Percentiles rank a stretch among this genome's conserved stretches.
Evolutionary conservation across 352 stramenopile species (phyloP).

Genomic region (Phytophthora lateralis): DNA sequence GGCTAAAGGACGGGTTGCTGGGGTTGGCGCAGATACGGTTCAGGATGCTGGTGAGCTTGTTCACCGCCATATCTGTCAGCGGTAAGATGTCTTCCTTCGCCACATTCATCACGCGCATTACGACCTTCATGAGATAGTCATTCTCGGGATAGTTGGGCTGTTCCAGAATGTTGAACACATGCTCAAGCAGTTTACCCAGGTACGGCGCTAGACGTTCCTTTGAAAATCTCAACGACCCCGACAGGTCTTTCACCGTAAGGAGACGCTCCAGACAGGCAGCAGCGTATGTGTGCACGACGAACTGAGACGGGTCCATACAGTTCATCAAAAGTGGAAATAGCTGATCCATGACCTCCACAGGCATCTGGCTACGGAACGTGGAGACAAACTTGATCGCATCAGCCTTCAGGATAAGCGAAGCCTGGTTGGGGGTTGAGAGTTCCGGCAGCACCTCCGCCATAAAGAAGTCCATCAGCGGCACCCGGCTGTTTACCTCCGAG

Average conservation of each 20-base stretch:
- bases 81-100: constrained; percentile 94
- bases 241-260: constrained; percentile 93
- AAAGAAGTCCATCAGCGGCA: constrained; percentile 98
- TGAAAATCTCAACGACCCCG: constrained; percentile 68
- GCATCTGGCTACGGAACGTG: constrained; percentile 98
- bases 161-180: constrained; percentile 96
- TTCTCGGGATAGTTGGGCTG: constrained; percentile 95
- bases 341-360: constrained; percentile 90
- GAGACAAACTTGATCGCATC: constrained; percentile 98
- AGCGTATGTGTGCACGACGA: constrained; percentile 99
- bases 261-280: constrained; percentile 96
- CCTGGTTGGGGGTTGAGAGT: constrained; percentile 84
- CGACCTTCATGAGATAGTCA: constrained; percentile 99
- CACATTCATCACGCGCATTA: constrained; percentile 95
- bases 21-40: constrained; percentile 97
- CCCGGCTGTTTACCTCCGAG: constrained; percentile 93
- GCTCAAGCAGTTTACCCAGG: constrained; percentile 92
- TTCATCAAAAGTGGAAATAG: constrained; percentile 94
- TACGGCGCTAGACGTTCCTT: constrained; percentile 90
- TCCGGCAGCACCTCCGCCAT: constrained; percentile 93
- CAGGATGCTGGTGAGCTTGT: constrained; percentile 94
- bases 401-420: constrained; percentile 94
- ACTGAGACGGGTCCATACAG: constrained; percentile 82
- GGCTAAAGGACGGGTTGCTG: constrained; percentile 98
- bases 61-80: constrained; percentile 93